These are phyloP conservation scores for Trichoderma arundinaceum DNA, from an alignment of 2,329 filamentous ascomycete species.

Conservation along the genomic window DNA sequence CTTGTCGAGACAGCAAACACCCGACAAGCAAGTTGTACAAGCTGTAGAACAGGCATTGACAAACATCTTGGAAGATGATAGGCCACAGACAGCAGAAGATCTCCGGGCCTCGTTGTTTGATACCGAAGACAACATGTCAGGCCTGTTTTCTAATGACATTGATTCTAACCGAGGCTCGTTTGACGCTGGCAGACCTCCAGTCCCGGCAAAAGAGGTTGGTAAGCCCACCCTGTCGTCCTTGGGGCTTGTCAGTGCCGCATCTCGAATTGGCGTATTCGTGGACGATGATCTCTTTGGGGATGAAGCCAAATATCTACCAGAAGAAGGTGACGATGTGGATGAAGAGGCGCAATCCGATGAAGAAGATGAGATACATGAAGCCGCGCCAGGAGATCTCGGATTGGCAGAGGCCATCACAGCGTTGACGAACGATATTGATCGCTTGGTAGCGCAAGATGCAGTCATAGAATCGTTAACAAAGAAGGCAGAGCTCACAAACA, in stretches of 20 bases:
- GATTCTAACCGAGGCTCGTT: slow-evolving; percentile 67
- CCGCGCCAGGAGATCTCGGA: slow-evolving; percentile 90
- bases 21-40: slow-evolving; percentile 82
- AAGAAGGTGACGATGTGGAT: slow-evolving; percentile 79
- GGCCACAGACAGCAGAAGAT: slow-evolving; percentile 66
- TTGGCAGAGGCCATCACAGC: slow-evolving; percentile 89
- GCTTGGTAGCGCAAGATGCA: slow-evolving; percentile 82
- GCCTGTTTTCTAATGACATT: slow-evolving; percentile 60
- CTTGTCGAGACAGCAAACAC: slow-evolving; percentile 55
- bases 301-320: slow-evolving; percentile 81
- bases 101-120: slow-evolving; percentile 69
- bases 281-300: slow-evolving; percentile 94
- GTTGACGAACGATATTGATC: slow-evolving; percentile 89
- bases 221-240: slow-evolving; percentile 91
- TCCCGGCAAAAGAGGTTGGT: slow-evolving; percentile 54
- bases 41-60: slow-evolving; percentile 92
- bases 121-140: slow-evolving; percentile 50
- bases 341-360: slow-evolving; percentile 62
- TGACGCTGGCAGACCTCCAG: slow-evolving; percentile 53
- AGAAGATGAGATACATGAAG: slow-evolving; percentile 87
- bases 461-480: slow-evolving; percentile 89
- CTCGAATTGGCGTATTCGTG: slow-evolving; percentile 88
- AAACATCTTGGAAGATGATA: slow-evolving; percentile 85
- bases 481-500: slow-evolving; percentile 97
- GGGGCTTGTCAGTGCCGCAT: slow-evolving; percentile 85